Conservation (phyloP, 179 eudicot genomes). For the Heliamphora pulchella region DNA sequence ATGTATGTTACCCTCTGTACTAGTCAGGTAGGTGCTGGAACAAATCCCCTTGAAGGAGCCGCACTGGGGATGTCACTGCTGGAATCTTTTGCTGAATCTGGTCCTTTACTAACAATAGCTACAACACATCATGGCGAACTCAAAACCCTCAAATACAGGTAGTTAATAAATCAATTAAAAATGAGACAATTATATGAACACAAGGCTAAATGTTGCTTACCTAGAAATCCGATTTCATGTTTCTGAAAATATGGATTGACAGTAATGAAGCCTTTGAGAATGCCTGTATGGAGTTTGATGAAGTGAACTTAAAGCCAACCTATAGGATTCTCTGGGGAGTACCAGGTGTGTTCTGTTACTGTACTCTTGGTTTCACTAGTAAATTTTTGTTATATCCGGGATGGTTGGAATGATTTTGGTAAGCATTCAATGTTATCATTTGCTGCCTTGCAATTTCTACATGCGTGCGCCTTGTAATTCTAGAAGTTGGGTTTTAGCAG, state of each 20-base stretch:
- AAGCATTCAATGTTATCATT: background rate
- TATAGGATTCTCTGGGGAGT: slow-evolving; percentile 93
- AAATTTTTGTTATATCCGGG: background rate
- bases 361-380: background rate
- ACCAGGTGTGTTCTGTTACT: slow-evolving; percentile 52
- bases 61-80: slow-evolving; percentile 94
- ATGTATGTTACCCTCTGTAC: slow-evolving; percentile 7
- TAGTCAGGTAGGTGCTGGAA: slow-evolving; percentile 87
- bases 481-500: background rate
- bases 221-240: slow-evolving; percentile 12
- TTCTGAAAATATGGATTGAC: slow-evolving; percentile 22
- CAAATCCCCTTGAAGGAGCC: slow-evolving; percentile 96
- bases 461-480: slow-evolving; percentile 2
- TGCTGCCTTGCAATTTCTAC: background rate
- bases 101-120: slow-evolving; percentile 72
- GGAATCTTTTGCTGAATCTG: slow-evolving; percentile 81
- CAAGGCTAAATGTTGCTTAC: background rate
- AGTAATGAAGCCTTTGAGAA: slow-evolving; percentile 86
- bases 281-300: slow-evolving; percentile 98
- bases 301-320: slow-evolving; percentile 89
- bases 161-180: slow-evolving; percentile 9
- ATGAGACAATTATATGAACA: background rate
- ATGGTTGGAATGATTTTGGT: slow-evolving; percentile 7
- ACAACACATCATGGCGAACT: slow-evolving; percentile 98
- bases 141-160: slow-evolving; percentile 96